These are phyloP conservation scores for Annulohypoxylon bovei DNA, from an alignment of 495 filamentous ascomycete species.

Conservation along the genomic window DNA sequence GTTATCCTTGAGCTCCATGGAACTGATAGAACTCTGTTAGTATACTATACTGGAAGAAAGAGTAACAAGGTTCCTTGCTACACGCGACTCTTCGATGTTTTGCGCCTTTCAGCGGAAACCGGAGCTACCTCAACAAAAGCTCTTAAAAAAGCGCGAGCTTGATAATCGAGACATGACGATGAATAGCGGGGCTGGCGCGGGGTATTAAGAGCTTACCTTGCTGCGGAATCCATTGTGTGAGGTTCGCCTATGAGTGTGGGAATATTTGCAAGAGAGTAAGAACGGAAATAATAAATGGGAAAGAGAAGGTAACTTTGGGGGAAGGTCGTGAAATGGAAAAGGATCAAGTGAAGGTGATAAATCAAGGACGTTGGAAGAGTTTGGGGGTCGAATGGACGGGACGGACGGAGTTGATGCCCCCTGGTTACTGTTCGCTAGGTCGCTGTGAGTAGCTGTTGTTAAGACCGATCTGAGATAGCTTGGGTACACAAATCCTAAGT, in stretches of 20 bases:
- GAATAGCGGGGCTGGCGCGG: conserved; percentile 52
- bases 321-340: background rate
- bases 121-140: conserved; percentile 16
- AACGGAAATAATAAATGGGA: conserved; percentile 29
- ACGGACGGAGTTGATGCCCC: conserved; percentile 21
- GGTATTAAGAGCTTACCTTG: conserved; percentile 52
- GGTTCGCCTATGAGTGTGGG: conserved; percentile 20
- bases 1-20: conserved; percentile 95
- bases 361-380: conserved; percentile 23
- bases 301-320: background rate
- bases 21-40: conserved; percentile 43
- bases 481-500: background rate
- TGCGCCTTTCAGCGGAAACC: background rate
- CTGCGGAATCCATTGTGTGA: conserved; percentile 56
- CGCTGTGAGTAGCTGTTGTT: conserved; percentile 13
- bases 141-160: conserved; percentile 15
- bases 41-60: background rate
- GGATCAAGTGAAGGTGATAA: conserved; percentile 23
- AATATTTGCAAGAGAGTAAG: conserved; percentile 1
- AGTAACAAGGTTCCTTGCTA: background rate
- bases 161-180: conserved; percentile 18
- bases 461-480: conserved; percentile 34
- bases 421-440: background rate
- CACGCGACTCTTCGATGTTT: too few species aligned
- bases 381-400: conserved; percentile 29